Percentiles rank a stretch among this genome's conserved stretches.
Evolutionary conservation across 2,329 filamentous ascomycete genomes (phyloP).

Genomic region (Penicillium sclerotiorum): DNA sequence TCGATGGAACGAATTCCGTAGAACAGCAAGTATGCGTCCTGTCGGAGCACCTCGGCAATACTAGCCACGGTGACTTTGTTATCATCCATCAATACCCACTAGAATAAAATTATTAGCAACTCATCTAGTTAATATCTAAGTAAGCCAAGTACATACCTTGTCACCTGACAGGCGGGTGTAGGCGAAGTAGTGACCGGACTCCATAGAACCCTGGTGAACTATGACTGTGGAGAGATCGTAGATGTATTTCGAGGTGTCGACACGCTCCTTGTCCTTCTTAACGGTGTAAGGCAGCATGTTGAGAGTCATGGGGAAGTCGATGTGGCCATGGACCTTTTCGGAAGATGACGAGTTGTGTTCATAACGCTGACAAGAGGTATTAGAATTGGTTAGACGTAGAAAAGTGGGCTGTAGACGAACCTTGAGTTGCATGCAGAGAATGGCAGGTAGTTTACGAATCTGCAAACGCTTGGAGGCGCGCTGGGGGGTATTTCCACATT

Average conservation of each 20-base stretch:
- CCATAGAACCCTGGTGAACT: conserved; percentile 89
- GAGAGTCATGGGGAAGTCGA: conserved; percentile 81
- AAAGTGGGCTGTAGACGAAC: conserved; percentile 47
- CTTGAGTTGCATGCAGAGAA: conserved; percentile 91
- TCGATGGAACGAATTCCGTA: conserved; percentile 57
- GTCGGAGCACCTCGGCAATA: conserved; percentile 80
- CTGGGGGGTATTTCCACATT: conserved; percentile 71
- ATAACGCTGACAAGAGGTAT: conserved; percentile 57
- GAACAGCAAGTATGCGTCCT: conserved; percentile 88
- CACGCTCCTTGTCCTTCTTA: conserved; percentile 48
- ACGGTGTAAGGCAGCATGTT: conserved; percentile 92
- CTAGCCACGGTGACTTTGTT: conserved; percentile 84
- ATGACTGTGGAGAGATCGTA: conserved; percentile 90
- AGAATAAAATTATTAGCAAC: conserved; percentile 12
- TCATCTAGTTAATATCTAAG: background rate
- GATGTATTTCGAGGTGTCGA: conserved; percentile 60
- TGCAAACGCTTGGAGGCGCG: conserved; percentile 82
- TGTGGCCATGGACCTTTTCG: conserved; percentile 83
- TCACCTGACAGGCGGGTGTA: conserved; percentile 77
- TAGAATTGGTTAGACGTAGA: background rate
- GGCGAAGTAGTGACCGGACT: conserved; percentile 90
- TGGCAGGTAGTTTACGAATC: conserved; percentile 82
- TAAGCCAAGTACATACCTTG: conserved; percentile 52
- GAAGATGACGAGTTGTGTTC: conserved; percentile 75
- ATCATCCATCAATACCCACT: conserved; percentile 97